Base-by-base conservation (phyloP, 495 filamentous ascomycete species). In the Geopyxis carbonaria region DNA sequence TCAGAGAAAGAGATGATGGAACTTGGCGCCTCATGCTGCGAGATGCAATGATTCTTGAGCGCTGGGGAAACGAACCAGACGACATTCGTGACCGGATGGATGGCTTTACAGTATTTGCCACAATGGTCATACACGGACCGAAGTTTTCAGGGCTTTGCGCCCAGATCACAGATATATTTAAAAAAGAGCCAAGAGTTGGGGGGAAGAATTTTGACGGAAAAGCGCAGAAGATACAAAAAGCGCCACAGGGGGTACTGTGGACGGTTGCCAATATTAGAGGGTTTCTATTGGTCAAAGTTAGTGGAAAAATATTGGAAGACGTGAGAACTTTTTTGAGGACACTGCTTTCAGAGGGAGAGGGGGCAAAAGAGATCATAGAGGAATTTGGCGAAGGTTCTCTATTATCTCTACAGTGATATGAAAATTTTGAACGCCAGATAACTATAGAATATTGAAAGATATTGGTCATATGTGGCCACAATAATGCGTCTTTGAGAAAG, bases 271-370 rank as follows among this genome's bases (percentile, higher is more conserved):
- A 67, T 23, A 73, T 92, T 20, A 68, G 86, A 5, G 83, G 82
- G 1, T 92, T 82, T 47, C 75, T 86, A 6, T 65, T 94, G 15
- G 76, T 94, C 18, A 97, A 94, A 61, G 89, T 94, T 54, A 69
- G 68, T 3, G 75, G 75, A 1, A 58, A 52, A 44, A 67, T 68
- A 31, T 65, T 78, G 23, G 73, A 80, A 41, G 67, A 72, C 1
- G 74, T 70, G 24, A 68, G 66, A 45, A 55, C 60, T 28, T 81
- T 77, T 73, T 50, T 80, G 33, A 64, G 63, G 13, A 57, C 53
- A 4, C 60, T 80, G 46, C 49, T 81, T 22, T 59, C 56, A 18
- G 60, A 68, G 34, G 42, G 35, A n/a, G 40, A 39, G 9, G 40
- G 15, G 4, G 72, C 77, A 46, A 73, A 69, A 0, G 75, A 60